phyloP scores from a whole-genome alignment of 495 filamentous ascomycete species.

The Trichocladium antarcticum region DNA sequence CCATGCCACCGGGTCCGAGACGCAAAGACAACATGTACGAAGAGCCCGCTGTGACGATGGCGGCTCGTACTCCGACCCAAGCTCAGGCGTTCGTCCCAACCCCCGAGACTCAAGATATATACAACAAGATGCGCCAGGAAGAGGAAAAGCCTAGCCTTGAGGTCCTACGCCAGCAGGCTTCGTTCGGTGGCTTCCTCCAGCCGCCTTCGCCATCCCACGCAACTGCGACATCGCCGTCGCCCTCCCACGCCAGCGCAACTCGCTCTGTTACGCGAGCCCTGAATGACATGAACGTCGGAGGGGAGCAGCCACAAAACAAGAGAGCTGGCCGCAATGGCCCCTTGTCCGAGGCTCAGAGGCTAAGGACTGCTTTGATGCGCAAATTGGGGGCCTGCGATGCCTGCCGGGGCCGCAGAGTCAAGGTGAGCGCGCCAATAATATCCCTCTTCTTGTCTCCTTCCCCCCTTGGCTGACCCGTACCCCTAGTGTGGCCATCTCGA shows the following conservation, averaged over 20 bases:
- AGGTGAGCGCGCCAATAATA: conserved; percentile 5
- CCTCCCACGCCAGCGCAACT: conserved; percentile 11
- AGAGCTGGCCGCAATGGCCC: conserved; percentile 15
- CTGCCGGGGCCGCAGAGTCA: conserved; percentile 19
- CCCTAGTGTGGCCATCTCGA: conserved; percentile 8
- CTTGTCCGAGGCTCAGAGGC: conserved; percentile 5
- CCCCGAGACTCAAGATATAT: conserved; percentile 26
- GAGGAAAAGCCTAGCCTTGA: neutral
- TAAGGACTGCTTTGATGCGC: conserved; percentile 20
- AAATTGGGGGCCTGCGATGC: conserved; percentile 19
- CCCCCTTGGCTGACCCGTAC: neutral
- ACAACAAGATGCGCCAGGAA: conserved; percentile 17
- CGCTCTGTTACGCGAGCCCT: conserved; percentile 7
- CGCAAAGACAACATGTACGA: conserved; percentile 1
- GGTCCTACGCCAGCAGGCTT: neutral
- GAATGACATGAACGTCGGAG: conserved; percentile 1
- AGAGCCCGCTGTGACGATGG: neutral
- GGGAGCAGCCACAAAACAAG: neutral
- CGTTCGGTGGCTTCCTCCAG: neutral
- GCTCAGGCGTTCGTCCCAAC: conserved; percentile 9
- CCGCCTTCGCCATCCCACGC: conserved; percentile 9
- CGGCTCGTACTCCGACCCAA: neutral
- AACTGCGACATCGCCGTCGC: conserved; percentile 12
- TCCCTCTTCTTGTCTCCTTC: neutral
- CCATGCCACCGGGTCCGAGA: neutral